Evolutionary conservation across 2,329 filamentous ascomycete genomes (phyloP).

Genomic region (Alternaria novae-zelandiae): DNA sequence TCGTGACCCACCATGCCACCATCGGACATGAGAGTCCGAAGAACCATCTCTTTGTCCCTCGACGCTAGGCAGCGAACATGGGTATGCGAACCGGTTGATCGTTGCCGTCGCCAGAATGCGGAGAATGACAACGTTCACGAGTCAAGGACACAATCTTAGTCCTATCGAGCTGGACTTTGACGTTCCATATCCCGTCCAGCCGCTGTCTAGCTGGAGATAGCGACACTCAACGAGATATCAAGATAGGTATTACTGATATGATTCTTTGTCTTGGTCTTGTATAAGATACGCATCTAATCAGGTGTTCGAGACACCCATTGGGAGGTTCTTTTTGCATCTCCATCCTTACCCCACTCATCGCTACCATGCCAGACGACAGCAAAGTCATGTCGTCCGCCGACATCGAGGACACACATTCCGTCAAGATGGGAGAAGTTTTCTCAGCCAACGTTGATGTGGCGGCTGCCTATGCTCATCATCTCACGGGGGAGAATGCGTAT

Average conservation of each 20-base stretch:
- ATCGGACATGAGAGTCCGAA: constrained; percentile 9
- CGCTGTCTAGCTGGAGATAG: constrained; percentile 3
- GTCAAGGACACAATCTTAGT: background rate
- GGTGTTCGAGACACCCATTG: background rate
- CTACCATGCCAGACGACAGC: constrained; percentile 1
- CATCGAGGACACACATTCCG: constrained; percentile 3
- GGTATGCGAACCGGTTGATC: background rate
- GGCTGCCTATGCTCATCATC: constrained; percentile 35
- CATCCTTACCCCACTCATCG: background rate
- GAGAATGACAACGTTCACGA: background rate
- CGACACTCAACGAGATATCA: background rate
- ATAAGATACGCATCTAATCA: background rate
- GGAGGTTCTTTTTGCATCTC: background rate
- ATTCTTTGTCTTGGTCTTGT: background rate
- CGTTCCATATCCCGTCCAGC: background rate
- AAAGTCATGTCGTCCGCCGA: constrained; percentile 5
- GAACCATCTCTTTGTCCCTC: background rate
- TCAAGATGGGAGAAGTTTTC: constrained; percentile 9
- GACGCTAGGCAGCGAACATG: background rate
- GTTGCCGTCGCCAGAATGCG: background rate
- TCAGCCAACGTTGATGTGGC: constrained; percentile 28
- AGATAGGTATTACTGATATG: constrained; percentile 3
- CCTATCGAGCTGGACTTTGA: constrained; percentile 5
- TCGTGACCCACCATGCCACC: background rate
- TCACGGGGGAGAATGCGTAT: constrained; percentile 38